Base-by-base conservation (phyloP, 164 flowering plant genomes). In the Protea cynaroides region DNA sequence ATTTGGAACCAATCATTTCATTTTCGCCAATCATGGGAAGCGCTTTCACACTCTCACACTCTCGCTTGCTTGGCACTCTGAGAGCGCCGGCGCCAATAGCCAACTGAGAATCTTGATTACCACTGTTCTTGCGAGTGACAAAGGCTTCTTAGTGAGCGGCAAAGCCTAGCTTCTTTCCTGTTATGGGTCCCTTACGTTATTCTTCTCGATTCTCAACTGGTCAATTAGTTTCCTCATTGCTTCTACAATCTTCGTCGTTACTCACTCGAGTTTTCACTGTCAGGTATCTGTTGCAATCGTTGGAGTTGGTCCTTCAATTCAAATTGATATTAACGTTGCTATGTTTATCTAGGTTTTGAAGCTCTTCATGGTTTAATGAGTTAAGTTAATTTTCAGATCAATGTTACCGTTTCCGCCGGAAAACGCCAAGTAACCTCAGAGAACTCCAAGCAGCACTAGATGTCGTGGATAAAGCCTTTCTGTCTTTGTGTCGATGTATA, bases 371-470 rank as follows among this genome's bases (percentile, higher is more conserved):
- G 62, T n/a, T 38, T 47, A 22, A 8, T 61, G 13, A 46, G 34
- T 29, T 29, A 29, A 46, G 34, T 29, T 29, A 29, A 29, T 34
- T 23, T 65, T 38, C 63, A 86, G 91, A 80, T 80, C 84, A 24
- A 72, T 68, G 55, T 74, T 93, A 60, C 96, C 92, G 5, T 77
- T 86, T 59, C 51, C 82, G 17, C 70, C 56, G 22, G 66, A 81
- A 69, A 80, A 82, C 40, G 88, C 88, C 3, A 84, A 86, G 84
- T 86, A 84, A 84, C 63, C 71, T 80, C 47, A 74, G 70, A 72
- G 93, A 94, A 83, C 91, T 90, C 46, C 77, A 83, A 75, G 96
- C 90, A 8, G 97, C 97, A 0, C 82, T 87, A 38, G 79, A 82
- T 66, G 90, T 77, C 0, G 98, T 93, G 34, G 79, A 87, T 75